Percentiles rank a stretch among this genome's conserved stretches.
phyloP scores from a whole-genome alignment of 192 early-diverging fungal species.

The Funneliformis mosseae region DNA sequence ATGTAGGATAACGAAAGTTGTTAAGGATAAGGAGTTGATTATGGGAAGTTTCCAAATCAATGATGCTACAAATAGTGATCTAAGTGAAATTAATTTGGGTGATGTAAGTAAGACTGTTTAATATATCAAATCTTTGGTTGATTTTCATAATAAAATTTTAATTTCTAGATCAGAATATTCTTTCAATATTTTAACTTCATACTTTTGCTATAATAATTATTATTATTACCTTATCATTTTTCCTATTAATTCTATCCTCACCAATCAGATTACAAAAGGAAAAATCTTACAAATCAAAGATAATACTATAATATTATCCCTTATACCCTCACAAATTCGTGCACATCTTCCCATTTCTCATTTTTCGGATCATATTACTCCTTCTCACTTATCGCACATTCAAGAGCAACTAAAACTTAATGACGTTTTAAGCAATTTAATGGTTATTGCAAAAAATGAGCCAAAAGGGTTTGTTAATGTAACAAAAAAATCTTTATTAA shows the following conservation, averaged over 20 bases:
- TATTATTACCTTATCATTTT: too few species aligned
- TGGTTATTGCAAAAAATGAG: constrained; percentile 56
- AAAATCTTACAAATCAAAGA: constrained; percentile 56
- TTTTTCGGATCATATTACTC: constrained; percentile 63
- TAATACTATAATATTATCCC: constrained; percentile 53
- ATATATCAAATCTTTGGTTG: too few species aligned
- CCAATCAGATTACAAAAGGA: constrained; percentile 44
- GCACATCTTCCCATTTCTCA: constrained; percentile 61
- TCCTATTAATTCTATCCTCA: not conserved
- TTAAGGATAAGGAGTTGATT: constrained; percentile 61
- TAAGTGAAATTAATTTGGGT: constrained; percentile 10
- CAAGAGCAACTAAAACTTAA: constrained; percentile 47
- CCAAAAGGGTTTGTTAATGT: constrained; percentile 53
- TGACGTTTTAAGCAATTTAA: constrained; percentile 57
- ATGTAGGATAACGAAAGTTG: constrained; percentile 67
- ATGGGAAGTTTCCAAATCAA: constrained; percentile 48
- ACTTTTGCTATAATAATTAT: too few species aligned
- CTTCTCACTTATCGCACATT: constrained; percentile 41
- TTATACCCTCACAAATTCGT: constrained; percentile 59
- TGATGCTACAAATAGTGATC: not conserved
- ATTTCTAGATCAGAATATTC: too few species aligned
- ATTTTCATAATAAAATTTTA: too few species aligned
- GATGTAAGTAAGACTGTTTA: not conserved
- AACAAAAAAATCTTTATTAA: constrained; percentile 64
- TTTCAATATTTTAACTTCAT: too few species aligned